Evolutionary conservation across 768 basidiomycete genomes (phyloP).

Genomic region (Suillus lakei): DNA sequence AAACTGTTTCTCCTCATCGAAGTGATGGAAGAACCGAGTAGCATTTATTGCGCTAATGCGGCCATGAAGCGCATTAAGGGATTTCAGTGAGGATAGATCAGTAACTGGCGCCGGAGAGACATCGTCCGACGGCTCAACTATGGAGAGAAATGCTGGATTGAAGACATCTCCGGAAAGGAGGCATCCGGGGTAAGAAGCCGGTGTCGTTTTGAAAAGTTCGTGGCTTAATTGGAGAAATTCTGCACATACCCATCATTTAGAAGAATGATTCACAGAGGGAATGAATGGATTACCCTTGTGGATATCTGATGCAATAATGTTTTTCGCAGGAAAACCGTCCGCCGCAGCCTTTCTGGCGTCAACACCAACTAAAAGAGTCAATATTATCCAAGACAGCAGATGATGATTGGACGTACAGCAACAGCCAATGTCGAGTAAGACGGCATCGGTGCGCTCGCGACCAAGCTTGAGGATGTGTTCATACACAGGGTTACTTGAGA

Average conservation of each 20-base stretch:
- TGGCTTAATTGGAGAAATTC: conserved; percentile 66
- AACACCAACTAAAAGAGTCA: conserved; percentile 21
- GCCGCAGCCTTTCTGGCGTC: conserved; percentile 45
- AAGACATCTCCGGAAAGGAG: conserved; percentile 64
- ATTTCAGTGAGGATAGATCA: conserved; percentile 38
- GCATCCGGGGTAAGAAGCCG: conserved; percentile 52
- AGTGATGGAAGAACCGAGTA: conserved; percentile 50
- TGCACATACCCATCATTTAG: conserved; percentile 22
- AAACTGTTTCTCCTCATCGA: conserved; percentile 33
- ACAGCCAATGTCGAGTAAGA: conserved; percentile 52
- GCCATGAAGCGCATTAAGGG: conserved; percentile 53
- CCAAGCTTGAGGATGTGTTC: conserved; percentile 39
- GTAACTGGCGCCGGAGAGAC: conserved; percentile 30
- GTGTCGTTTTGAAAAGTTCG: conserved; percentile 60
- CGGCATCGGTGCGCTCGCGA: conserved; percentile 37
- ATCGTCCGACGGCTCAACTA: conserved; percentile 35
- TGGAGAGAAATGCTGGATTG: conserved; percentile 46
- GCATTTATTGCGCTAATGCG: conserved; percentile 56
- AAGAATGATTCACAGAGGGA: not conserved
- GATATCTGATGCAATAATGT: conserved; percentile 46
- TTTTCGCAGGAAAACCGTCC: conserved; percentile 48
- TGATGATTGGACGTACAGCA: conserved; percentile 39
- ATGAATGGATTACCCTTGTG: conserved; percentile 33
- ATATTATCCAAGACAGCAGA: not conserved
- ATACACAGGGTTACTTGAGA: conserved; percentile 17